A percentile compares a stretch with the other conserved stretches of the same genome.
Conservation (phyloP, 768 basidiomycete species). For the Lanmaoa pseudosensibilis region DNA sequence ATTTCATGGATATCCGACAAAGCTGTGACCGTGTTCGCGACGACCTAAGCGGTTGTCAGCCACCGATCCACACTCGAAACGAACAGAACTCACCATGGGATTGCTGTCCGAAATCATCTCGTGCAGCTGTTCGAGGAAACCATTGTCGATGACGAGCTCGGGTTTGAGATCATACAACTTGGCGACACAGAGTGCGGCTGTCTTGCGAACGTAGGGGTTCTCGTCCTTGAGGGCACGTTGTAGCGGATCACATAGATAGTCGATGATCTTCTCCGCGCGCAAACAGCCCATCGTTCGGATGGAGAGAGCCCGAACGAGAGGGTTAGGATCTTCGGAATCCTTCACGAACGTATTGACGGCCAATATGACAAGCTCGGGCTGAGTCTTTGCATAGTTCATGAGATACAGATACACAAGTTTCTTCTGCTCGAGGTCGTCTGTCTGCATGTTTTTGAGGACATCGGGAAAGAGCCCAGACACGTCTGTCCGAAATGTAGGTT, state of each 20-base stretch:
- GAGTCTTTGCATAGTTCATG: conserved; percentile 99
- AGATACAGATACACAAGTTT: conserved; percentile 99
- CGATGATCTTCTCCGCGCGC: conserved; percentile 98
- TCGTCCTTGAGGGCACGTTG: conserved; percentile 92
- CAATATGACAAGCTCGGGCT: conserved; percentile 97
- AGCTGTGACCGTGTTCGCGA: conserved; percentile 94
- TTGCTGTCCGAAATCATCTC: conserved; percentile 96
- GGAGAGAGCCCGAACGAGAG: conserved; percentile 92
- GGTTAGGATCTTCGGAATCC: conserved; percentile 96
- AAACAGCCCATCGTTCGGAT: conserved; percentile 98
- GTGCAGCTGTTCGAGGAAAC: conserved; percentile 83
- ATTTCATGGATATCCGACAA: conserved; percentile 88
- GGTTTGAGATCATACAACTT: conserved; percentile 98
- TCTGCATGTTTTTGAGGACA: conserved; percentile 99
- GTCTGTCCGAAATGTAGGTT: conserved; percentile 42
- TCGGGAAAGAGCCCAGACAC: conserved; percentile 96
- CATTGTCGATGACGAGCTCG: conserved; percentile 91
- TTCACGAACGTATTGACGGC: conserved; percentile 99
- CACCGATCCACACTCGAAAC: neutral
- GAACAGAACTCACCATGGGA: conserved; percentile 74
- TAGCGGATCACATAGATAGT: conserved; percentile 95
- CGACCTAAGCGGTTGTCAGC: conserved; percentile 60
- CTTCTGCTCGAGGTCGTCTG: conserved; percentile 99
- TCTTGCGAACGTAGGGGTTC: conserved; percentile 98
- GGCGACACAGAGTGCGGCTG: conserved; percentile 94